Evolutionary conservation across 2,329 filamentous ascomycete species (phyloP), one percentile per base, ranked within the genome.

Genomic region (Xylariaceae sp.): DNA sequence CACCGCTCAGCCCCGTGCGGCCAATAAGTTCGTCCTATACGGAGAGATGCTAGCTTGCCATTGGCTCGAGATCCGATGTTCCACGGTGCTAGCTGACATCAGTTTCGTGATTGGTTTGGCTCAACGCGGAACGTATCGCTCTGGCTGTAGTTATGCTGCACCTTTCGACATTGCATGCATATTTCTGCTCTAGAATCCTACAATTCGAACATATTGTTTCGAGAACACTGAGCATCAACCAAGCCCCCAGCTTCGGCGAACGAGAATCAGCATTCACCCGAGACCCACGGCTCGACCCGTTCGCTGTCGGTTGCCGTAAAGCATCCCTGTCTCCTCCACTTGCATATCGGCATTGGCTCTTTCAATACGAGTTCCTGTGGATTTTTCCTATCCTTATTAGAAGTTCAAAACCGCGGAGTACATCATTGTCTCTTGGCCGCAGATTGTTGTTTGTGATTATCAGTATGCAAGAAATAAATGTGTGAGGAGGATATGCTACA

Each of bases 1-100:
- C 56, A 59, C 56, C 56, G 53, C 56, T 50, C 44, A 56, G 53
- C 30, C 56, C 56, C 53, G 36, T 49, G 23, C 50, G 26, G 26
- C 32, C 48, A 27, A 40, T 9, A 15, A n/a, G n/a, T n/a, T n/a
- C n/a, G n/a, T n/a, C 23, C 27, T n/a, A 46, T 43, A 33, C 37
- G 54, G 39, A 35, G 30, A 29, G 16, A 37, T 41, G 23, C 53
- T 48, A 53, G 29, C 39, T 37, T 32, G 21, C 44, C 16, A 57
- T 57, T 53, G 50, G 53, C 13, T 32, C 45, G 23, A 23, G 39
- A 41, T 27, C 21, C n/a, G 32, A 40, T 8, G 11, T 30, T 44
- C 23, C 24, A 36, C 8, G n/a, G 16, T 42, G 32, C 23, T 43
- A n/a, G 37, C 43, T 55, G 44, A 52, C 42, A 41, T 56, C 48